These are phyloP conservation scores for Arabis alpina DNA, from an alignment of 345 rosid species.

Conservation along the genomic window DNA sequence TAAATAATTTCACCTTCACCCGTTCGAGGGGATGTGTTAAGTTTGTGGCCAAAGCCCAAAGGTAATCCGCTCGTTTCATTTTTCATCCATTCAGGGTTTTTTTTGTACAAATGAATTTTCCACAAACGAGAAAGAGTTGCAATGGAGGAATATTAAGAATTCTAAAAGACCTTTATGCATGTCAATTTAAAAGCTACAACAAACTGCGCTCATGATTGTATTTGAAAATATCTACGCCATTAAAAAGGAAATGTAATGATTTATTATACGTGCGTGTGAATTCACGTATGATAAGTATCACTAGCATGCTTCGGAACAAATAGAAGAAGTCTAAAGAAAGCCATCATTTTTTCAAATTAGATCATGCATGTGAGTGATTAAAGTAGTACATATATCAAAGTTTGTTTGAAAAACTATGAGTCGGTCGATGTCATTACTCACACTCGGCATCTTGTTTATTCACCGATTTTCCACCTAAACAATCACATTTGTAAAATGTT, in stretches of 20 bases:
- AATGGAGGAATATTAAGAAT: neutral
- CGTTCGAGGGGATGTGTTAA: neutral
- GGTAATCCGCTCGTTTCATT: neutral
- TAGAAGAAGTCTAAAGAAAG: neutral
- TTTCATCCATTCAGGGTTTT: neutral
- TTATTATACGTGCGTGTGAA: neutral
- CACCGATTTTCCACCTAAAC: too few species aligned
- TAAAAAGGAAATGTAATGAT: neutral
- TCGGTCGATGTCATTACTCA: neutral
- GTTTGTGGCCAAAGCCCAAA: neutral
- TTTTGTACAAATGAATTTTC: neutral
- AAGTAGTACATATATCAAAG: neutral
- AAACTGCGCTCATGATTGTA: neutral
- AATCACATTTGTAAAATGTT: too few species aligned
- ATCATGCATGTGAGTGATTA: neutral
- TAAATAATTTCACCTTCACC: neutral
- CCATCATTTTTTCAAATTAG: neutral
- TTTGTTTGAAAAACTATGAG: neutral
- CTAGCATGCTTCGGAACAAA: slow-evolving; percentile 7
- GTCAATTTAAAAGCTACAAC: neutral
- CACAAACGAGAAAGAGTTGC: neutral
- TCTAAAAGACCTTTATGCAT: slow-evolving; percentile 3
- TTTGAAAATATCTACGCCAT: neutral
- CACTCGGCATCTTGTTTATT: neutral
- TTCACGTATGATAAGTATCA: slow-evolving; percentile 1